Evolutionary conservation across 805 yeast genomes (phyloP).

Genomic region (Kregervanrija pseudodelftensis): DNA sequence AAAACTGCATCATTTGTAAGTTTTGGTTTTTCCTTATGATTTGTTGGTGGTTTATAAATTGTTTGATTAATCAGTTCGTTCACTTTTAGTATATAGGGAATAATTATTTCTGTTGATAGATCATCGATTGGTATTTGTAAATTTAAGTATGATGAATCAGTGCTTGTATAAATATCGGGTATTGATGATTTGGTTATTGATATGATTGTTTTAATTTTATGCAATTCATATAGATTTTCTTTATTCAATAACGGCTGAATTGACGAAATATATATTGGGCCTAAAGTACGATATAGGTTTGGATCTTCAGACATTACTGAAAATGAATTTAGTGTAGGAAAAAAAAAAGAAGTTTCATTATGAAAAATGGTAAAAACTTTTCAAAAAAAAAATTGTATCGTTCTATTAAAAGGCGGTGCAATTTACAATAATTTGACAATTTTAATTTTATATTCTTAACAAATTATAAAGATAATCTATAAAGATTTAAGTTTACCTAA

Average conservation of each 20-base stretch:
- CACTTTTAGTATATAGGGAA: constrained; percentile 53
- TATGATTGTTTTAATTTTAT: constrained; percentile 63
- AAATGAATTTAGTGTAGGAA: too few relatives aligned
- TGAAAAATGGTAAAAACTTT: too few relatives aligned
- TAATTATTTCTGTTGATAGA: constrained; percentile 55
- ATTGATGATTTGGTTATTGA: constrained; percentile 62
- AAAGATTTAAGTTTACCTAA: too few relatives aligned
- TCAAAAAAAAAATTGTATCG: too few relatives aligned
- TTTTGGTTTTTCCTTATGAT: constrained; percentile 23
- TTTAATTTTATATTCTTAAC: too few relatives aligned
- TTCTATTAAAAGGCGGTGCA: too few relatives aligned
- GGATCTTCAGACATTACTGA: constrained; percentile 8
- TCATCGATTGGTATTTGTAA: constrained; percentile 70
- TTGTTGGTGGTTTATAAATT: constrained; percentile 33
- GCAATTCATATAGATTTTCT: constrained; percentile 41
- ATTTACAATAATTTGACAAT: too few relatives aligned
- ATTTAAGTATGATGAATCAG: constrained; percentile 34
- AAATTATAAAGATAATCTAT: too few relatives aligned
- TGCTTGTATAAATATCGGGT: constrained; percentile 40
- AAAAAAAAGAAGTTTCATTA: too few relatives aligned
- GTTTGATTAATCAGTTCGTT: constrained; percentile 64
- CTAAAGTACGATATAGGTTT: constrained; percentile 52
- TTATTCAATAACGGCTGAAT: constrained; percentile 54
- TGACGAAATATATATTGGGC: constrained; percentile 72
- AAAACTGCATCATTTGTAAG: constrained; percentile 24